phyloP scores from a whole-genome alignment of 2,329 filamentous ascomycete species.

The Aphanocladium album region DNA sequence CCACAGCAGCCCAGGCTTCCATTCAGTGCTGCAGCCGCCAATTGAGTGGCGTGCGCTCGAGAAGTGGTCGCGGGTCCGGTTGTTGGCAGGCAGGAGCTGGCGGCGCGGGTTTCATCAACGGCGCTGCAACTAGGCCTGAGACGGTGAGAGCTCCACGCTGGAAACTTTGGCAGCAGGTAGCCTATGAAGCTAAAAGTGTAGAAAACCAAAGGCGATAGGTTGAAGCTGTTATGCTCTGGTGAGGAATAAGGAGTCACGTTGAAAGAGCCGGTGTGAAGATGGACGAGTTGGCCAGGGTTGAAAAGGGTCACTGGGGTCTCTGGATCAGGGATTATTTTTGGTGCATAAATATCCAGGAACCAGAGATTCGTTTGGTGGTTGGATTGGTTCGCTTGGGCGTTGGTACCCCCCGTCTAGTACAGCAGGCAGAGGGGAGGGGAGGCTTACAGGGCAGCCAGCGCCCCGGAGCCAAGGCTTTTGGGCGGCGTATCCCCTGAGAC shows the following conservation, averaged over 20 bases:
- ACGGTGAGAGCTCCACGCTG: constrained; percentile 4
- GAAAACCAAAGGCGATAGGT: neutral
- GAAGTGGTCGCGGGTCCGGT: neutral
- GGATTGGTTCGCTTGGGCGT: neutral
- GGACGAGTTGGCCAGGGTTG: neutral
- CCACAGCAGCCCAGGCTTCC: constrained; percentile 4
- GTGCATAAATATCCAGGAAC: neutral
- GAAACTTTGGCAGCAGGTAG: neutral
- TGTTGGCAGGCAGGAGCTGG: constrained; percentile 7
- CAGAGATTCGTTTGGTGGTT: neutral
- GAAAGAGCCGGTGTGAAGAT: neutral
- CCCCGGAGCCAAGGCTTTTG: neutral
- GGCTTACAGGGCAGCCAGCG: neutral
- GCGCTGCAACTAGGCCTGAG: constrained; percentile 7
- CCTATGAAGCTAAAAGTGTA: neutral
- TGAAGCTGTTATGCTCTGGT: neutral
- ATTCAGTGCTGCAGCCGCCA: constrained; percentile 10
- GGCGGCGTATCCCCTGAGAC: constrained; percentile 11
- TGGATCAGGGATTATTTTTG: neutral
- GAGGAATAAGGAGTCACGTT: neutral
- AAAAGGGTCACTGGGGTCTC: neutral
- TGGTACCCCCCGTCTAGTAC: too few relatives aligned
- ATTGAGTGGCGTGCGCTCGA: constrained; percentile 11
- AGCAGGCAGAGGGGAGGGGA: neutral
- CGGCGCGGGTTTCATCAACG: constrained; percentile 4